These are phyloP conservation scores for Claviceps cyperi DNA, from an alignment of 2,329 filamentous ascomycete species.

Conservation along the genomic window DNA sequence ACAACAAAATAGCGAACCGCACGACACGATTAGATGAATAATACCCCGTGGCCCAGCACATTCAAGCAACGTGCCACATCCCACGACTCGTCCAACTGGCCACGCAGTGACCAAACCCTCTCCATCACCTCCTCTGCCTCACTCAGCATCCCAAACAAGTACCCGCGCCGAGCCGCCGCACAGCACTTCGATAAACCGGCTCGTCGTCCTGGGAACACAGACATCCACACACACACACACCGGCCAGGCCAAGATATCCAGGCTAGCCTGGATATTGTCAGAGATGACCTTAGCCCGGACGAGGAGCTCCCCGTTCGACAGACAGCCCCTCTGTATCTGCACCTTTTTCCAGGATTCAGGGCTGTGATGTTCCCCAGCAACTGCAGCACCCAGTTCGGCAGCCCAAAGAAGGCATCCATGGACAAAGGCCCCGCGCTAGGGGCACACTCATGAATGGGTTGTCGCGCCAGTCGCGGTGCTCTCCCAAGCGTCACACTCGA, in stretches of 20 bases:
- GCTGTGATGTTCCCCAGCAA: constrained; percentile 38
- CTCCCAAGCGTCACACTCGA: constrained; percentile 31
- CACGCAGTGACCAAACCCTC: constrained; percentile 27
- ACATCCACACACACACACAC: constrained; percentile 28
- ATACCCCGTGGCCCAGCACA: constrained; percentile 23
- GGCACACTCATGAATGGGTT: constrained; percentile 8
- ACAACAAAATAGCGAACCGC: too few species aligned
- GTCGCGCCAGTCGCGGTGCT: constrained; percentile 24
- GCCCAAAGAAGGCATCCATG: constrained; percentile 38
- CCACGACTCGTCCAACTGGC: constrained; percentile 27
- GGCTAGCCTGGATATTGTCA: constrained; percentile 18
- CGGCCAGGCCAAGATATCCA: constrained; percentile 24
- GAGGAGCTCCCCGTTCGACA: constrained; percentile 32
- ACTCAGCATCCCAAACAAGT: constrained; percentile 30
- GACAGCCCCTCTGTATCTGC: constrained; percentile 24
- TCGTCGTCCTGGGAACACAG: constrained; percentile 25
- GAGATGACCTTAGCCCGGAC: constrained; percentile 28
- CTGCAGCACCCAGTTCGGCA: constrained; percentile 42
- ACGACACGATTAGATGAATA: constrained; percentile 19
- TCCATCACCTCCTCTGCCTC: constrained; percentile 32
- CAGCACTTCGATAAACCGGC: constrained; percentile 26
- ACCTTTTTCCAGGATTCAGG: constrained; percentile 42
- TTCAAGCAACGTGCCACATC: constrained; percentile 29
- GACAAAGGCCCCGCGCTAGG: constrained; percentile 18
- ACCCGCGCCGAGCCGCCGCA: constrained; percentile 24